Percentiles rank a stretch among this genome's conserved stretches.
Evolutionary conservation across 345 rosid genomes (phyloP).

Genomic region (Arabis alpina): DNA sequence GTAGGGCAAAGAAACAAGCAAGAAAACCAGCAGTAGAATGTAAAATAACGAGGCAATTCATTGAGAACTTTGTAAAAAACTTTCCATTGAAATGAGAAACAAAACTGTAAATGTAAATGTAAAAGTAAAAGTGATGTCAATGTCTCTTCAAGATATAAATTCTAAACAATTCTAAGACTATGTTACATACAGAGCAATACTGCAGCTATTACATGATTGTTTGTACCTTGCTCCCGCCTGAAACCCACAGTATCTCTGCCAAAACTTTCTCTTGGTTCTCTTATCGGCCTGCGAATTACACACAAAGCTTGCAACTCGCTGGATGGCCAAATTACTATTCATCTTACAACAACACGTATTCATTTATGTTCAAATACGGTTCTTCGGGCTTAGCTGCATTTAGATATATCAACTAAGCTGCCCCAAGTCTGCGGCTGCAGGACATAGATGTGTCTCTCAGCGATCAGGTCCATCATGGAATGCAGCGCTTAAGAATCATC

Average conservation of each 20-base stretch:
- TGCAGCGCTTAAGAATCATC: constrained; percentile 12
- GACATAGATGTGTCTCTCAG: constrained; percentile 37
- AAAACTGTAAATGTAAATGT: constrained; percentile 38
- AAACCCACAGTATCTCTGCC: constrained; percentile 63
- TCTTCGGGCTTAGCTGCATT: constrained; percentile 43
- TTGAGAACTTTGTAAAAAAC: constrained; percentile 3
- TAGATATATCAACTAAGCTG: constrained; percentile 47
- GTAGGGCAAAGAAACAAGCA: not conserved
- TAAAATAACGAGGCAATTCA: not conserved
- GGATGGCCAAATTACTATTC: constrained; percentile 51
- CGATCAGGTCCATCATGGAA: constrained; percentile 49
- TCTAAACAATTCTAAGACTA: constrained; percentile 69
- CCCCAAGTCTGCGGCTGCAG: constrained; percentile 50
- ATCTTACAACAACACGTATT: constrained; percentile 54
- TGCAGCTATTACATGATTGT: constrained; percentile 65
- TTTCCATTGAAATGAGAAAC: constrained; percentile 33
- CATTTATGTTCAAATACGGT: constrained; percentile 35
- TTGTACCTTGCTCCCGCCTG: constrained; percentile 70
- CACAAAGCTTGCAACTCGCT: constrained; percentile 46
- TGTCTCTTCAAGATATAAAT: constrained; percentile 71
- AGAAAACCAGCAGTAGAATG: not conserved
- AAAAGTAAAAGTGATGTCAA: constrained; percentile 54
- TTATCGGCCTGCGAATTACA: constrained; percentile 58
- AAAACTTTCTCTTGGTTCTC: constrained; percentile 66
- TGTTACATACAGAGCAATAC: constrained; percentile 79